Percentiles rank a stretch among this genome's conserved stretches.
Conservation (phyloP, 345 rosid species). For the Populus pruinosa region DNA sequence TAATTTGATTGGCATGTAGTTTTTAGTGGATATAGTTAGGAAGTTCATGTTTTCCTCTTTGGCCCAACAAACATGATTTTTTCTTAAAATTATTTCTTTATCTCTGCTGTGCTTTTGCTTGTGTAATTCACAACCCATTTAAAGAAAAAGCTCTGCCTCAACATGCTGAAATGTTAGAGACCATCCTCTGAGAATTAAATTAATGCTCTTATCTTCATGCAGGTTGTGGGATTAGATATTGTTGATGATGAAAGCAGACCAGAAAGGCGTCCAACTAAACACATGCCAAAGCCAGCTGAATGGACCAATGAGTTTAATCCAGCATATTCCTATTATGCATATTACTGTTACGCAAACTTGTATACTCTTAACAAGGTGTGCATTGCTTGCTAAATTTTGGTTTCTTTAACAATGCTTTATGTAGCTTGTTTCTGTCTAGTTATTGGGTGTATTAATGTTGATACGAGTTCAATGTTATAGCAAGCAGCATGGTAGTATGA, state of each 20-base stretch:
- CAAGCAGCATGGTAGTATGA: no score
- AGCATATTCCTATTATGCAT: slow-evolving; percentile 54
- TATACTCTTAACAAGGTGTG: slow-evolving; percentile 48
- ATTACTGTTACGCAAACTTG: slow-evolving; percentile 56
- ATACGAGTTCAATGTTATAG: not conserved
- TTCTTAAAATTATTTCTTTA: not conserved
- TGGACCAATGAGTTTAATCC: slow-evolving; percentile 60
- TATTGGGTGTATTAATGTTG: not conserved
- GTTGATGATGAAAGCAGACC: slow-evolving; percentile 66
- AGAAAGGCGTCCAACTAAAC: slow-evolving; percentile 59
- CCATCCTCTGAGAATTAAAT: not conserved
- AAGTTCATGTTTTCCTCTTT: not conserved
- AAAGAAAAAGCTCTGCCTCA: not conserved
- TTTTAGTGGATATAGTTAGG: not conserved
- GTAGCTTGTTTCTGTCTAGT: slow-evolving; percentile 1
- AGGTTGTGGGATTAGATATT: slow-evolving; percentile 60
- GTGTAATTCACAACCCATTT: not conserved
- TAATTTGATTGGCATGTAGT: not conserved
- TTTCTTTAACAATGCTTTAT: slow-evolving; percentile 3
- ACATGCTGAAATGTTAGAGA: not conserved
- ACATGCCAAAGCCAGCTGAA: slow-evolving; percentile 53
- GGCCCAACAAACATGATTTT: not conserved
- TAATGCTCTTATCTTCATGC: slow-evolving; percentile 12
- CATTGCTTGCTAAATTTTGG: not conserved
- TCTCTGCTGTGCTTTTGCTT: not conserved